Evolutionary conservation across 768 basidiomycete species (phyloP), one percentile per base, ranked within the genome.

Genomic region (Panellus pusillus): DNA sequence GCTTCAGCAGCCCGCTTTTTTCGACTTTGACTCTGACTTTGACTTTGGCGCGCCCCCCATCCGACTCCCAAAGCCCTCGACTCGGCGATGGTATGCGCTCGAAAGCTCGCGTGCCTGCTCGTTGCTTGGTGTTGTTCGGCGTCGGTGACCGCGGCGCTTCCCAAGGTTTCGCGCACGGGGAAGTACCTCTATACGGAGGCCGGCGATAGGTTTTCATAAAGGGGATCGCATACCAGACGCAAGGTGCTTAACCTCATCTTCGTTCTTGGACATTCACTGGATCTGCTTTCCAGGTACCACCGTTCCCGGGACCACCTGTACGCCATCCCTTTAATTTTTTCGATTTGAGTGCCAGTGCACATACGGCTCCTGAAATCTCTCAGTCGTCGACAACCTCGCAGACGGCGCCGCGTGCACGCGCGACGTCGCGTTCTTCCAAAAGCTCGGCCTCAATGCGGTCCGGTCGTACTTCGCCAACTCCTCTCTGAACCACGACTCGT

Each of bases 391-490:
- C 68, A 89, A 93, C 5, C 77, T 96, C 39, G 78, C 90, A 1
- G 76, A 88, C 42, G 70, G 74, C 19, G 70, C 76, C 36, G 82
- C 79, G 28, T 97, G 94, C 68, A 67, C 76, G 15, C 84, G 94
- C 45, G 94, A 97, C 69, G 61, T 94, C 18, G 88, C 90, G 1
- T 85, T 80, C 68, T 77, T 97, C 40, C 75, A 85, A 65, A 71
- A 87, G 51, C 82, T 96, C 17, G 80, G 82, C 9, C 82, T 95
- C 65, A 97, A 95, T 65, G 74, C 86, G 37, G 76, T 97, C 44
- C 86, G 93, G 50, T 87, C 87, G 2, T 97, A 97, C 76, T 89
- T 86, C 52, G 93, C 95, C 57, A 80, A 94, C 65, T 81, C 91
- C 0, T 77, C 85, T 31, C 71, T 86, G 52, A 88, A 96, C 70